Evolutionary conservation across 768 basidiomycete species (phyloP).

Genomic region (Boletus coccyginus): DNA sequence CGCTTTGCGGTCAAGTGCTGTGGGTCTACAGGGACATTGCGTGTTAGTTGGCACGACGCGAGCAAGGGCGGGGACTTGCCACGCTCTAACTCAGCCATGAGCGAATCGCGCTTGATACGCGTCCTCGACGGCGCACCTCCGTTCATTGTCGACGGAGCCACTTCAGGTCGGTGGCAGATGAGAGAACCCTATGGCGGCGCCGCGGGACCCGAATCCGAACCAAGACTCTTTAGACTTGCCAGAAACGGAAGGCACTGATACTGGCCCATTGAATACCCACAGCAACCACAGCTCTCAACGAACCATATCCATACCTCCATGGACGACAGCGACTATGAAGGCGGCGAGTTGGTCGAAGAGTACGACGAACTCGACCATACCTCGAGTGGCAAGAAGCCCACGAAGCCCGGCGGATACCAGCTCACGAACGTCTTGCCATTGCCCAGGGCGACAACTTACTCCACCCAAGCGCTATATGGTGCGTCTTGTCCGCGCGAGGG

Average conservation of each 20-base stretch:
- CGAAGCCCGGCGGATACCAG: slow-evolving; percentile 19
- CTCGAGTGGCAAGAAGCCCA: background rate
- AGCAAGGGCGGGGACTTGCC: slow-evolving; percentile 34
- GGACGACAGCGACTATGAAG: slow-evolving; percentile 24
- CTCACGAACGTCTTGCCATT: slow-evolving; percentile 49
- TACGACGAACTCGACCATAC: slow-evolving; percentile 12
- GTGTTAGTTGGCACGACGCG: background rate
- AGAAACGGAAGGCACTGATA: slow-evolving; percentile 1
- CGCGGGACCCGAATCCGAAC: too few relatives aligned
- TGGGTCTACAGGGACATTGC: slow-evolving; percentile 52
- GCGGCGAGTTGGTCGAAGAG: slow-evolving; percentile 12
- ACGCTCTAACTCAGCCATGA: slow-evolving; percentile 66
- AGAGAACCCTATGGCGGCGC: too few relatives aligned
- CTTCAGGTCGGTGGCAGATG: too few relatives aligned
- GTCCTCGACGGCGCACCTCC: slow-evolving; percentile 3
- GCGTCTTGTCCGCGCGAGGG: background rate
- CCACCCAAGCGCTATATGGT: slow-evolving; percentile 61
- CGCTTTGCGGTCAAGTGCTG: slow-evolving; percentile 66
- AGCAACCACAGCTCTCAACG: too few relatives aligned
- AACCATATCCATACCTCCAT: too few relatives aligned
- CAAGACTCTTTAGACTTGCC: too few relatives aligned
- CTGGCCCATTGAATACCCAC: background rate
- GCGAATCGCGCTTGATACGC: slow-evolving; percentile 56
- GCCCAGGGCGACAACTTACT: slow-evolving; percentile 61
- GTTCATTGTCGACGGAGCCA: slow-evolving; percentile 9